Evolutionary conservation across 768 basidiomycete species (phyloP).

Genomic region (Termitomyces sp.): DNA sequence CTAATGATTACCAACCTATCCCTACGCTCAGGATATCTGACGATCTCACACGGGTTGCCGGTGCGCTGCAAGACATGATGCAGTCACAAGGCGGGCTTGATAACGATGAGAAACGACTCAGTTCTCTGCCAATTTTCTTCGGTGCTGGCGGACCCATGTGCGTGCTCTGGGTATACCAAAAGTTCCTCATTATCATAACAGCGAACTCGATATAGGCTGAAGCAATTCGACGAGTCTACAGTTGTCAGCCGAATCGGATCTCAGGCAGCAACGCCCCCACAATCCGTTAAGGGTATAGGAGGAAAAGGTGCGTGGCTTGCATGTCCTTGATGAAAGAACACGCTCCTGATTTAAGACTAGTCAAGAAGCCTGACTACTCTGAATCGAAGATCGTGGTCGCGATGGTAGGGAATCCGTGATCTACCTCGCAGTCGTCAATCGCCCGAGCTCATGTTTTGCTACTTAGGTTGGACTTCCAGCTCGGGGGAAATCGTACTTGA

Average conservation of each 20-base stretch:
- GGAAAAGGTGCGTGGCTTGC: constrained; percentile 65
- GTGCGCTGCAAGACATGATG: constrained; percentile 47
- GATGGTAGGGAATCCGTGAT: constrained; percentile 55
- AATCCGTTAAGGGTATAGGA: constrained; percentile 85
- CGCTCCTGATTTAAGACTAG: constrained; percentile 32
- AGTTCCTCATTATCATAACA: neutral
- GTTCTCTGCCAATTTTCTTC: constrained; percentile 57
- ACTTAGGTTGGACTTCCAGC: constrained; percentile 99
- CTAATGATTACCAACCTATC: constrained; percentile 20
- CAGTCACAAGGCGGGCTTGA: constrained; percentile 30
- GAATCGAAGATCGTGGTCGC: constrained; percentile 98
- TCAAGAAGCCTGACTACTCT: constrained; percentile 96
- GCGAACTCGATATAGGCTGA: constrained; percentile 47
- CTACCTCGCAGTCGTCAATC: neutral
- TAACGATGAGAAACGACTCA: constrained; percentile 29
- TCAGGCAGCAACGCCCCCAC: constrained; percentile 73
- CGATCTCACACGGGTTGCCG: constrained; percentile 48
- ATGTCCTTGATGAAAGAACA: neutral
- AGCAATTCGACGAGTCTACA: constrained; percentile 75
- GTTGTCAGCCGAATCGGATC: constrained; percentile 68
- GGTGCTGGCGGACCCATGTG: constrained; percentile 78
- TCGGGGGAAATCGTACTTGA: constrained; percentile 95
- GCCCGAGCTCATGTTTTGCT: constrained; percentile 2
- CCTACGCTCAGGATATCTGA: constrained; percentile 33
- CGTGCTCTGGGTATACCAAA: constrained; percentile 17